Base-by-base conservation (phyloP, 1,284 basidiomycete species). In the Ceratobasidium sp. region DNA sequence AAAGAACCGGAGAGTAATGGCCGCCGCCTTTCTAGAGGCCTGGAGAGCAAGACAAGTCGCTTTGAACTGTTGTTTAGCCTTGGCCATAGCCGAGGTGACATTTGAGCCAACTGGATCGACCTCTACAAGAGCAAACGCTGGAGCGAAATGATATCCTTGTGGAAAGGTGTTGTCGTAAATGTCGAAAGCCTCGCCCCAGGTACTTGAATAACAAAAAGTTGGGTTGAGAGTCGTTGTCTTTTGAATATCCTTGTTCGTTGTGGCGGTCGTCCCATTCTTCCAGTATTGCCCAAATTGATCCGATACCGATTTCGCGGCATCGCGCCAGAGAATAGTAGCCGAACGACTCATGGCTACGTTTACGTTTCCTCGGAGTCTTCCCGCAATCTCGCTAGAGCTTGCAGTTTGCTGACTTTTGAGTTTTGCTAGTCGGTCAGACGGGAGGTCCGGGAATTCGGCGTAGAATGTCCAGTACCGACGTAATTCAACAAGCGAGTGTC, bases 391-490 rank as follows among this genome's bases (percentile, higher is more conserved):
- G 2, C 4, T 32, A 1, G 67, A n/a, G 13, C 57, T 13, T 13
- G 17, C 6, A 2, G 29, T 11, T 6, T 57, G 52, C 40, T 70
- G 37, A 11, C 43, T 40, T 22, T 57, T 22, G 9, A 70, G 52
- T 15, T 46, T 51, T 15, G 79, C 49, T 6, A 74, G 37, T 4
- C 77, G 76, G 5, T 40, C 57, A 0, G 75, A 32, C 0, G 81
- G 77, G 6, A 80, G 76, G 46, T 82, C 61, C 22, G 78, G 77
- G 69, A 81, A 80, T 54, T 51, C 34, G 64, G 80, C 76, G 57
- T 87, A 89, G 0, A 84, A 79, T 0, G 76, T 76, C 88, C 87
- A 90, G 75, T 85, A 82, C 0, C 84, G 83, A 17, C 83, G 85
- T 1, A 89, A 77, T 76, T 87, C 85, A 0, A 77, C 46, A 6